These are phyloP conservation scores for Phallus indusiatus DNA, from an alignment of 768 basidiomycete species.

Conservation along the genomic window DNA sequence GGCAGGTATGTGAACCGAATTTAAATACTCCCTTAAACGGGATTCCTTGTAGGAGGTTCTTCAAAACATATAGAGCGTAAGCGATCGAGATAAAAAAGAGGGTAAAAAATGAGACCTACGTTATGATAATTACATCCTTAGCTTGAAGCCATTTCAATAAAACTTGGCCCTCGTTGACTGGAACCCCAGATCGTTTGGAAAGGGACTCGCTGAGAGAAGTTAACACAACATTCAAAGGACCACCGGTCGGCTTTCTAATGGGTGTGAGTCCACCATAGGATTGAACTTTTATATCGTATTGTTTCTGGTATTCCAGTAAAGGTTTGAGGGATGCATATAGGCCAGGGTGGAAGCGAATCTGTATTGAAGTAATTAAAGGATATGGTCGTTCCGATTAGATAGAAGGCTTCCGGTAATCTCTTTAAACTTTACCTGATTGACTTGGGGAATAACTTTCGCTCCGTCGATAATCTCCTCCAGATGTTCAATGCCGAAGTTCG, in stretches of 20 bases:
- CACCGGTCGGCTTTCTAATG: conserved; percentile 46
- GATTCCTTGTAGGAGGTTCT: conserved; percentile 27
- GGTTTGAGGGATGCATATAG: conserved; percentile 33
- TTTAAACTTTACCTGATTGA: conserved; percentile 46
- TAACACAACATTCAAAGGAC: conserved; percentile 31
- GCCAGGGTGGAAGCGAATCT: conserved; percentile 50
- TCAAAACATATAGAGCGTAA: neutral
- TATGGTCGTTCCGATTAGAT: neutral
- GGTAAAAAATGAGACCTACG: conserved; percentile 19
- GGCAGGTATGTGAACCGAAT: conserved; percentile 14
- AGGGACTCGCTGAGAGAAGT: conserved; percentile 20
- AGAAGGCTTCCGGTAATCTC: neutral
- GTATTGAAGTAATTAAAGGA: neutral
- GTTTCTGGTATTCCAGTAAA: conserved; percentile 24
- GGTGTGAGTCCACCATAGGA: conserved; percentile 35
- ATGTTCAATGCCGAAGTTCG: conserved; percentile 62
- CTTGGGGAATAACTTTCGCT: conserved; percentile 60
- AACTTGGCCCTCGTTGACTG: conserved; percentile 22
- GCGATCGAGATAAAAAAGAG: neutral
- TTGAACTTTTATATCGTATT: conserved; percentile 29
- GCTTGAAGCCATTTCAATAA: conserved; percentile 23
- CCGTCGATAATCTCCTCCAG: conserved; percentile 61
- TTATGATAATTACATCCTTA: conserved; percentile 23
- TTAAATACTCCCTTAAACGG: conserved; percentile 23
- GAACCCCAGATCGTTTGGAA: conserved; percentile 8